Evolutionary conservation across 805 yeast genomes (phyloP), one percentile per base, ranked within the genome.

Genomic region (Ogataea pini): DNA sequence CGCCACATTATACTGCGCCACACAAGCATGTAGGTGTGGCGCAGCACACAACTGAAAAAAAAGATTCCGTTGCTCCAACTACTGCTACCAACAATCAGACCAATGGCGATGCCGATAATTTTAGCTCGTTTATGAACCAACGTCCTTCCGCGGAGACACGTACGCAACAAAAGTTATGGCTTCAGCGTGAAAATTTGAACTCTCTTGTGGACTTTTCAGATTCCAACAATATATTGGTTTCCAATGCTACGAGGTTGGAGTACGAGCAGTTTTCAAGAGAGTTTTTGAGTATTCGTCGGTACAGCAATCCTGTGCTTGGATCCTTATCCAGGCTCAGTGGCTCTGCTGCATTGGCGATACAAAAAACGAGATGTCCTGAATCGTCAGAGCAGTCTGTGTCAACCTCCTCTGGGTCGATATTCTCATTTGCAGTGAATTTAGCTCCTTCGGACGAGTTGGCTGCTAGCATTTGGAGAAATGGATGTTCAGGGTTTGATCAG

Each of bases 81-180:
- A 5, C 18, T 31, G 3, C 34, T 8, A 31, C 6, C 34, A 31
- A 7, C 16, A 5, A 12, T n/a, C n/a, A n/a, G n/a, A n/a, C n/a
- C n/a, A 31, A 14, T 16, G 9, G 18, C 34, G n/a, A n/a, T 17
- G 16, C 38, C 14, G 36, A 27, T 22, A 17, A 28, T 24, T 39
- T 39, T 13, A 38, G 20, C 16, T 45, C 48, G 32, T 39, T 27
- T 16, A 9, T 39, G 43, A 29, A 17, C 25, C 43, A 39, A 20
- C 36, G 44, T 9, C 19, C 51, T 14, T 25, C 42, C 16, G 63
- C 70, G 24, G 87, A 83, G 51, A 82, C 88, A 1, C 74, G 96
- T 68, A 87, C 96, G 0, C 96, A 89, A 61, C 94, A 86, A 61
- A 78, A 83, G 52, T 73, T 89, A 44, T 88, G 96, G 96, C 70